A percentile compares a stretch with the other conserved stretches of the same genome.
Conservation (phyloP, 2,329 filamentous ascomycete species). For the Pezicula carpinea region DNA sequence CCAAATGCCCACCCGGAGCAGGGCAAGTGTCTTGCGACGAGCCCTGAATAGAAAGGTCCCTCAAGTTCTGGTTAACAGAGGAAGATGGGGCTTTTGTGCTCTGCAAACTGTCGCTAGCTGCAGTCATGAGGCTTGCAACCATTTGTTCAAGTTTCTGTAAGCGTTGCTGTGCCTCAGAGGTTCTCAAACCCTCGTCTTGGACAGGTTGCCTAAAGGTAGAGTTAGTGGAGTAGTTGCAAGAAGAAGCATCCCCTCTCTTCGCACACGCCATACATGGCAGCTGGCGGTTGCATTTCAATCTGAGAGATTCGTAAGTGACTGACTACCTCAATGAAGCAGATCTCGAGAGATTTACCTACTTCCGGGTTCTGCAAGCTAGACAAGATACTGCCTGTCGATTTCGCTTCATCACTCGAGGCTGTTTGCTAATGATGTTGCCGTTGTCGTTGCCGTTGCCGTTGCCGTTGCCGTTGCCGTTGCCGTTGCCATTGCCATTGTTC, state of each 20-base stretch:
- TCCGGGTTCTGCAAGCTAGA: conserved; percentile 4
- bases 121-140: conserved; percentile 7
- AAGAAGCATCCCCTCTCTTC: conserved; percentile 5
- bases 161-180: conserved; percentile 8
- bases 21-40: too few species aligned
- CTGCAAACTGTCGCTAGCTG: neutral
- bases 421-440: neutral
- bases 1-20: neutral
- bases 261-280: conserved; percentile 7
- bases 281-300: conserved; percentile 11
- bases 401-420: conserved; percentile 3
- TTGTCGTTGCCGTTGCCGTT: neutral
- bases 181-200: neutral
- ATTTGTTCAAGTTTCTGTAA: conserved; percentile 11
- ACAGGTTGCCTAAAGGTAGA: neutral
- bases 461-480: neutral
- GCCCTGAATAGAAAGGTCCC: too few species aligned
- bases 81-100: neutral
- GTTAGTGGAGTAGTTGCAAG: conserved; percentile 2
- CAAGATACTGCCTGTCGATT: conserved; percentile 13
- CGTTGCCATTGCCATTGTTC: neutral
- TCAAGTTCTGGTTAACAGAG: too few species aligned
- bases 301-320: neutral
- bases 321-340: too few species aligned
- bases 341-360: neutral